Evolutionary conservation across 495 filamentous ascomycete species (phyloP).

Genomic region (Cercophora newfieldiana): DNA sequence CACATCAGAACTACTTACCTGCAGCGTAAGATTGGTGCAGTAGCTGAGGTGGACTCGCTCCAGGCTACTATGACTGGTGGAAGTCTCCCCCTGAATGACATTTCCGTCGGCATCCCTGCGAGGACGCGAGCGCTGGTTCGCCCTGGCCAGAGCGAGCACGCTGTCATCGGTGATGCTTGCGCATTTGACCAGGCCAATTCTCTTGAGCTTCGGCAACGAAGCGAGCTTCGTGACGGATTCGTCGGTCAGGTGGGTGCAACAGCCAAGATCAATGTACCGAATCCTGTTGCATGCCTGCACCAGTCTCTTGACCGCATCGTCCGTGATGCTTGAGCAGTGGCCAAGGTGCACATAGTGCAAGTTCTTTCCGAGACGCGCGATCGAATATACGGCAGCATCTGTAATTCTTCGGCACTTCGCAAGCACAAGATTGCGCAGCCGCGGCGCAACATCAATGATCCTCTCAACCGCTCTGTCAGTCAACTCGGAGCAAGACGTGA

Average conservation of each 20-base stretch:
- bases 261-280: constrained; percentile 95
- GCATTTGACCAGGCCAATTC: constrained; percentile 96
- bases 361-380: constrained; percentile 89
- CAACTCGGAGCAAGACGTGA: constrained; percentile 81
- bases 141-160: constrained; percentile 77
- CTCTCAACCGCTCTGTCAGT: constrained; percentile 83
- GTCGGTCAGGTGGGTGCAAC: constrained; percentile 89
- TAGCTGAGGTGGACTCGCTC: constrained; percentile 98
- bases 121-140: constrained; percentile 46
- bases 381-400: constrained; percentile 82
- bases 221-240: constrained; percentile 81
- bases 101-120: constrained; percentile 51
- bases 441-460: constrained; percentile 81
- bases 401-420: constrained; percentile 93
- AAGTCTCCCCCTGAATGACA: constrained; percentile 38
- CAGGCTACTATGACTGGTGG: constrained; percentile 58
- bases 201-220: constrained; percentile 82
- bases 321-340: constrained; percentile 89
- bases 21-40: constrained; percentile 76
- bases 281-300: constrained; percentile 89
- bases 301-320: constrained; percentile 77
- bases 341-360: constrained; percentile 94
- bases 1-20: constrained; percentile 53
- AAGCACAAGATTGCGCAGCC: constrained; percentile 87
- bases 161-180: constrained; percentile 82